Conservation (phyloP, 768 basidiomycete species). For the Mycena galopus region DNA sequence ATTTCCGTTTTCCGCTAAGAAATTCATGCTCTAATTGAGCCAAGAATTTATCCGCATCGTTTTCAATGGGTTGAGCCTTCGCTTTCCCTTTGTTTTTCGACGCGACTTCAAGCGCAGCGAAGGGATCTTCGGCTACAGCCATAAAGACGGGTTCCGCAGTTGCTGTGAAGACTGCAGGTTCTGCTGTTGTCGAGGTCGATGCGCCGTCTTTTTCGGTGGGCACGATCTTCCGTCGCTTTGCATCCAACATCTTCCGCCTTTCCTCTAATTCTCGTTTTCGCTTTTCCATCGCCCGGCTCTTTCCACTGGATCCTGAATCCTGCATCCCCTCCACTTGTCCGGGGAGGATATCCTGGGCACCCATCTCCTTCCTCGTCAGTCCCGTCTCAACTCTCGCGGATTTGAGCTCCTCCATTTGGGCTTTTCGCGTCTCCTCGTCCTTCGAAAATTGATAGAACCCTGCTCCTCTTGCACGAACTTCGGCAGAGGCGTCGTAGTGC, state of each 20-base stretch:
- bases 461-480: conserved; percentile 91
- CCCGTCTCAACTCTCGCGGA: conserved; percentile 79
- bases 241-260: conserved; percentile 70
- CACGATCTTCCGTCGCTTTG: conserved; percentile 75
- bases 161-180: conserved; percentile 2
- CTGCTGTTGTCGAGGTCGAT: conserved; percentile 13
- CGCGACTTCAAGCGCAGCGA: conserved; percentile 61
- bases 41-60: conserved; percentile 74
- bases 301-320: conserved; percentile 44
- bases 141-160: conserved; percentile 6
- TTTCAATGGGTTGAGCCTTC: conserved; percentile 31
- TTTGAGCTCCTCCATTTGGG: conserved; percentile 88
- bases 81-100: conserved; percentile 43
- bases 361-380: conserved; percentile 67
- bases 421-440: conserved; percentile 82
- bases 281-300: conserved; percentile 77
- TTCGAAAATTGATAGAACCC: conserved; percentile 92
- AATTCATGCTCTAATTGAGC: conserved; percentile 77
- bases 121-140: conserved; percentile 57
- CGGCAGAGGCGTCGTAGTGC: conserved; percentile 87
- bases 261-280: conserved; percentile 82
- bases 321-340: conserved; percentile 88
- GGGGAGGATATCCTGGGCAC: conserved; percentile 70
- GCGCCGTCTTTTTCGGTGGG: conserved; percentile 36
- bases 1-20: conserved; percentile 49